Base-by-base conservation (phyloP, 2,329 filamentous ascomycete species). In the Fusarium pilosicola region DNA sequence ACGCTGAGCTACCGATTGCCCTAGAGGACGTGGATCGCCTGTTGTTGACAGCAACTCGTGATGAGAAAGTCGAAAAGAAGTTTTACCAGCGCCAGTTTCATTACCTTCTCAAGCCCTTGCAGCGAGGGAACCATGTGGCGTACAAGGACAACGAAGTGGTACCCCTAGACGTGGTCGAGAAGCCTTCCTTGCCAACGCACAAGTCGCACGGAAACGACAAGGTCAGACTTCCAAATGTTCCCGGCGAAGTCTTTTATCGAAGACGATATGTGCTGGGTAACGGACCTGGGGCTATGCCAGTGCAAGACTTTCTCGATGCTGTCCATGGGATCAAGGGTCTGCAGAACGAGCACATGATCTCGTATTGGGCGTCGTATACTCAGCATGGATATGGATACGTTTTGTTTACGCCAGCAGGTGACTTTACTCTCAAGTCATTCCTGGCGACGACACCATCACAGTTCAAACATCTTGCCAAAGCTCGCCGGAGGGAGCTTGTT, bases 81-180 rank as follows among this genome's bases (percentile, higher is more conserved):
- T 94, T 95, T 79, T 93, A 91, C 79, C 85, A 89, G 48, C 89
- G 89, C 44, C 93, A 95, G 78, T 94, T 92, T 74, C 84, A 88
- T 46, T 95, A 93, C 76, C 83, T 94, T n/a, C 83, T 94, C 28
- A 88, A 88, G 66, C 88, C 90, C 41, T 80, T 94, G 9, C 85
- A 87, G 51, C 85, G 88, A 56, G 91, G 90, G 28, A 84, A 87
- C 18, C 90, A 94, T 76, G 81, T 89, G 59, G 85, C 88, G 66
- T 94, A 93, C 81, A 86, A 87, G 24, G 88, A 92, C 41, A 88
- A 88, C 51, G 93, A 94, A 77, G 84, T 93, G 38, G 88, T 94
- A 12, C 92, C 93, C 3, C 82, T 94, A 65, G 91, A 93, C 69
- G 84, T 90, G 55, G 86, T 91, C 63, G 91, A 93, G 77, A 89